These are phyloP conservation scores for Fusarium nodosum DNA, from an alignment of 2,329 filamentous ascomycete species.

Conservation along the genomic window DNA sequence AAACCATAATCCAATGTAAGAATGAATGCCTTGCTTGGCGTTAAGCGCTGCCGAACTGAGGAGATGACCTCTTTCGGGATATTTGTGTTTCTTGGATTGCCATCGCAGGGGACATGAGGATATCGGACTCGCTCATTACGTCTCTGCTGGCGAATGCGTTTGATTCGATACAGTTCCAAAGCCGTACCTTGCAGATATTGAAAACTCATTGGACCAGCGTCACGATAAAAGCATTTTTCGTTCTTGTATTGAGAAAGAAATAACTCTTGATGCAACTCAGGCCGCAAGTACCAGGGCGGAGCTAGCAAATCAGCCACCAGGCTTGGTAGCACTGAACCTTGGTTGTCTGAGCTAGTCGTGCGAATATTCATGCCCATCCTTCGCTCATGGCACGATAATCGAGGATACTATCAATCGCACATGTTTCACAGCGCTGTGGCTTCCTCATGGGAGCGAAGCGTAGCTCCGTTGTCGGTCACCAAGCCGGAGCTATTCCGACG, in stretches of 20 bases:
- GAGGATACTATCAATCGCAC: constrained; percentile 10
- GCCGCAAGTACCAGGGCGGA: constrained; percentile 37
- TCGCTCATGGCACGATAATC: not conserved
- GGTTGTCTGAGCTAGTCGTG: constrained; percentile 8
- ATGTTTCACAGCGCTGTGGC: constrained; percentile 11
- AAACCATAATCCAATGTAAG: constrained; percentile 1
- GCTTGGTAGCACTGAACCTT: constrained; percentile 8
- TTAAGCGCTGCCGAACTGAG: not conserved
- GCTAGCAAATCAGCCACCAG: constrained; percentile 21
- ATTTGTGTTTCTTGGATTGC: constrained; percentile 2
- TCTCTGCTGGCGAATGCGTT: not conserved
- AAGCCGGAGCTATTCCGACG: constrained; percentile 17
- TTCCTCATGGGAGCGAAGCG: constrained; percentile 26
- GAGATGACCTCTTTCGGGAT: constrained; percentile 1
- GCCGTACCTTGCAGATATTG: not conserved
- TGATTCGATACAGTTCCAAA: not conserved
- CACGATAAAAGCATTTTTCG: not conserved
- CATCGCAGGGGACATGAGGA: not conserved
- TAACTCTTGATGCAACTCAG: constrained; percentile 14
- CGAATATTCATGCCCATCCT: constrained; percentile 12
- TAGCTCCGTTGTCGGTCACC: constrained; percentile 31
- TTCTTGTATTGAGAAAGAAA: not conserved
- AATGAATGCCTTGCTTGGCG: not conserved
- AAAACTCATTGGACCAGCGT: constrained; percentile 2
- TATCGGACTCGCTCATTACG: not conserved